Evolutionary conservation across 1,284 basidiomycete genomes (phyloP).

Genomic region (Vanrija sp.): DNA sequence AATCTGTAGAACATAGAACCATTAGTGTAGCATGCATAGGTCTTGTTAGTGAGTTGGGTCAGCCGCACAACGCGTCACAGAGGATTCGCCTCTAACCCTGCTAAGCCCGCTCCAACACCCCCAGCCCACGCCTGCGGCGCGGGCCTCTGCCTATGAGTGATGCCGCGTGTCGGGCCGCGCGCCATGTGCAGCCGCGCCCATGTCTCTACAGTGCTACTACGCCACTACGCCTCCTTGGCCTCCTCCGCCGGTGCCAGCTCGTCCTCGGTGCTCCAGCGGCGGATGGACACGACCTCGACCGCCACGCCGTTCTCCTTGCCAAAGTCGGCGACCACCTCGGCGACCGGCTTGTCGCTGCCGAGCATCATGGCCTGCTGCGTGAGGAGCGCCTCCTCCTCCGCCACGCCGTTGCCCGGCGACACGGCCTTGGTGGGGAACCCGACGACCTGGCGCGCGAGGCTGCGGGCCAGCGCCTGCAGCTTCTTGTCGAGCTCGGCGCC

Average conservation of each 20-base stretch:
- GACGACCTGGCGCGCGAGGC: conserved; percentile 76
- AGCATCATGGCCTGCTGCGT: conserved; percentile 77
- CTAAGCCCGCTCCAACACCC: too few relatives aligned
- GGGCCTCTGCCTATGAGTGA: too few relatives aligned
- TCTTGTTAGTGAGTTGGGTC: too few relatives aligned
- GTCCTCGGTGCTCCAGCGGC: conserved; percentile 44
- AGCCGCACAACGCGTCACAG: too few relatives aligned
- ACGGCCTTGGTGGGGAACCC: conserved; percentile 75
- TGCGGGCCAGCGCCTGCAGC: conserved; percentile 65
- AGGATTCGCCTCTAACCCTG: too few relatives aligned
- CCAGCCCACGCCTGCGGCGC: too few relatives aligned
- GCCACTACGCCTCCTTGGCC: background rate
- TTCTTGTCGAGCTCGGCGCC: conserved; percentile 52
- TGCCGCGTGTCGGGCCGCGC: too few relatives aligned
- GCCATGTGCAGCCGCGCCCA: too few relatives aligned
- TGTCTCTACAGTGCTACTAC: too few relatives aligned
- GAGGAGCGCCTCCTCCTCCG: conserved; percentile 61
- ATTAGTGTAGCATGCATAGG: too few relatives aligned
- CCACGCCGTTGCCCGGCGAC: conserved; percentile 33
- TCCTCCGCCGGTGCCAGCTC: conserved; percentile 2
- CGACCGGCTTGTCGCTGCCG: conserved; percentile 57
- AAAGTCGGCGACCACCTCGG: conserved; percentile 66
- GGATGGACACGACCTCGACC: conserved; percentile 40
- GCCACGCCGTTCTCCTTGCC: conserved; percentile 53
- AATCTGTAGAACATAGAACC: too few relatives aligned